These are phyloP conservation scores for Pichia nanzhaoensis DNA, from an alignment of 805 yeast genomes.

Conservation along the genomic window DNA sequence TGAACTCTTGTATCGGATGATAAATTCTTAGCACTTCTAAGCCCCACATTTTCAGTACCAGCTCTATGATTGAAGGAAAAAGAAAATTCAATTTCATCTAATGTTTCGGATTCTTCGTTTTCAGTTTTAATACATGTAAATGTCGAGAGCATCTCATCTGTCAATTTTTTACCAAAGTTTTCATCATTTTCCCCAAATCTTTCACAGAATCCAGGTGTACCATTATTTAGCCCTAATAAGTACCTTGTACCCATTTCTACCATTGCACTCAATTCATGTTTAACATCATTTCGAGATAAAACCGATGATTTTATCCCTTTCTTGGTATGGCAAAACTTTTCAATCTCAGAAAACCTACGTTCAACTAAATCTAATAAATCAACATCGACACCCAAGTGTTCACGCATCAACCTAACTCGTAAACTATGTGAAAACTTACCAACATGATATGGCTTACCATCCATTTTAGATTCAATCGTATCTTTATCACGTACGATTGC, in stretches of 20 bases:
- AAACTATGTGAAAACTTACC: constrained; percentile 85
- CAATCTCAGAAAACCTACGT: constrained; percentile 51
- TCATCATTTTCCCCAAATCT: constrained; percentile 3
- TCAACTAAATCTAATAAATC: constrained; percentile 80
- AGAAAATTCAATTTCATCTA: constrained; percentile 25
- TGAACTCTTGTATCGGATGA: constrained; percentile 80
- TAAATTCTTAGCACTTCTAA: constrained; percentile 73
- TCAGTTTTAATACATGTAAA: constrained; percentile 19
- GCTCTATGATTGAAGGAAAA: constrained; percentile 81
- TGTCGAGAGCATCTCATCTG: constrained; percentile 17
- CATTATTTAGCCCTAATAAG: constrained; percentile 39
- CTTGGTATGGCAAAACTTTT: constrained; percentile 36
- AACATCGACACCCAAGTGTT: constrained; percentile 90
- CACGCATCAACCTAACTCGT: constrained; percentile 90
- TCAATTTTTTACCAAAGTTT: constrained; percentile 16
- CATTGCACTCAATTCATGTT: constrained; percentile 50
- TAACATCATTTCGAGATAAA: constrained; percentile 17
- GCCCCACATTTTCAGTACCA: constrained; percentile 79
- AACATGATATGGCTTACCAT: constrained; percentile 73
- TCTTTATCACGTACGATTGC: constrained; percentile 81
- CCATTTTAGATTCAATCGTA: constrained; percentile 64
- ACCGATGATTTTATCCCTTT: constrained; percentile 43
- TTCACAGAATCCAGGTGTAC: constrained; percentile 25
- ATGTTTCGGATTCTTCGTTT: constrained; percentile 19
- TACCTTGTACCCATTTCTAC: constrained; percentile 71